Conservation (phyloP, 441 rosid genomes). For the Monsonia emarginata region DNA sequence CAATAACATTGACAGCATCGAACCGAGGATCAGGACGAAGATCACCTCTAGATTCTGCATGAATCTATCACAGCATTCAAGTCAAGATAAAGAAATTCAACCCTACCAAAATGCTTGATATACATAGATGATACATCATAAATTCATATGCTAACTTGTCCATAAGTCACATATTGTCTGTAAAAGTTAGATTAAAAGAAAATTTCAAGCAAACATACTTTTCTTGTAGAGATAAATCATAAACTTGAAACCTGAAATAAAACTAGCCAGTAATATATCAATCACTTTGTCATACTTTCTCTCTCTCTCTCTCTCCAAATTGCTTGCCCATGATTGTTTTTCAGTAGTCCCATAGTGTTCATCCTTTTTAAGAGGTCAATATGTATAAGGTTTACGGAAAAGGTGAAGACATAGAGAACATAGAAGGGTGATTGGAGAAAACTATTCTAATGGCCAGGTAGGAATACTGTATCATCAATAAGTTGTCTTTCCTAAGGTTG, state of each 20-base stretch:
- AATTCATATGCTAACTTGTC: background rate
- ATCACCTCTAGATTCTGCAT: slow-evolving; percentile 79
- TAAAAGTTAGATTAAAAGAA: background rate
- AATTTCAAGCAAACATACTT: background rate
- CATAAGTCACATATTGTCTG: background rate
- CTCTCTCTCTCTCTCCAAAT: background rate
- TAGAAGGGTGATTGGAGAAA: background rate
- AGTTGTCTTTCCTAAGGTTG: background rate
- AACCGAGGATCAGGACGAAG: slow-evolving; percentile 77
- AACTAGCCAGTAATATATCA: background rate
- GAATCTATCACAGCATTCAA: slow-evolving; percentile 47
- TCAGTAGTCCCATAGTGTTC: background rate
- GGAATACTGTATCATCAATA: background rate
- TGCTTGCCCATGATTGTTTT: background rate
- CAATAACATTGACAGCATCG: slow-evolving; percentile 64
- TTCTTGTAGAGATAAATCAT: background rate
- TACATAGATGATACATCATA: background rate
- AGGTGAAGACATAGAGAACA: background rate
- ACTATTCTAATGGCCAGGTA: background rate
- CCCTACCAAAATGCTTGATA: background rate
- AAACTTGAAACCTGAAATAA: background rate
- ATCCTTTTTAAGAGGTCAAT: background rate
- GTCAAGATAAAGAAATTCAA: background rate
- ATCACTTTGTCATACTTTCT: background rate
- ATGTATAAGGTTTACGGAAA: background rate